Evolutionary conservation across 352 stramenopile species (phyloP), one percentile per base, ranked within the genome.

Genomic region (Thalassiosira sp.): DNA sequence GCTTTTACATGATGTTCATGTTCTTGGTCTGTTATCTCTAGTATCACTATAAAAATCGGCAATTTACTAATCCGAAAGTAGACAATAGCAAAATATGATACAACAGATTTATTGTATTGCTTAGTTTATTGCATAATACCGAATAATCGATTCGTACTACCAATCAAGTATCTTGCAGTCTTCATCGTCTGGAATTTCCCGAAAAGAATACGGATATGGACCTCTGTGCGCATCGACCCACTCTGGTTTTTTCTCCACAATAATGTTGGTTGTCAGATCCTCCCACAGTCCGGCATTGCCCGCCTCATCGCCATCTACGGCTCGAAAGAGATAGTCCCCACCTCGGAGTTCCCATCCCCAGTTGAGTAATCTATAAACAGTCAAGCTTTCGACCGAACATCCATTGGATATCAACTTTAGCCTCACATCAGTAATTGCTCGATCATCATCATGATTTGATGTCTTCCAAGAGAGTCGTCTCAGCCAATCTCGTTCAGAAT

Each of bases 121-220:
- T n/a, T n/a, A n/a, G n/a, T n/a, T n/a, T n/a, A n/a, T n/a, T n/a
- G n/a, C n/a, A n/a, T n/a, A n/a, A n/a, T n/a, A n/a, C n/a, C n/a
- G n/a, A n/a, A n/a, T n/a, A n/a, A n/a, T n/a, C n/a, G n/a, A n/a
- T n/a, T n/a, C 25, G 18, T 1, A 3, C 56, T 64, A 64, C 56
- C 56, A 64, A 25, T 48, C 16, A 18, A 64, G 37, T 37, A 64
- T 51, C 22, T 64, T 64, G 37, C 35, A 64, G 37, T 64, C 59
- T 48, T 78, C 69, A 49, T 79, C 70, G 33, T 79, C 70, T 20
- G 70, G 70, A 27, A 79, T 68, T 48, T 79, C 70, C 27, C 70
- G 53, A 61, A 31, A 79, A 31, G 62, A 51, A 42, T 66, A 68
- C 37, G 16, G 37, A 33, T 57, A n/a, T 16, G 37, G 33, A 10